Base-by-base conservation (phyloP, 2,329 filamentous ascomycete genomes). In the Aspergillus ibericus region DNA sequence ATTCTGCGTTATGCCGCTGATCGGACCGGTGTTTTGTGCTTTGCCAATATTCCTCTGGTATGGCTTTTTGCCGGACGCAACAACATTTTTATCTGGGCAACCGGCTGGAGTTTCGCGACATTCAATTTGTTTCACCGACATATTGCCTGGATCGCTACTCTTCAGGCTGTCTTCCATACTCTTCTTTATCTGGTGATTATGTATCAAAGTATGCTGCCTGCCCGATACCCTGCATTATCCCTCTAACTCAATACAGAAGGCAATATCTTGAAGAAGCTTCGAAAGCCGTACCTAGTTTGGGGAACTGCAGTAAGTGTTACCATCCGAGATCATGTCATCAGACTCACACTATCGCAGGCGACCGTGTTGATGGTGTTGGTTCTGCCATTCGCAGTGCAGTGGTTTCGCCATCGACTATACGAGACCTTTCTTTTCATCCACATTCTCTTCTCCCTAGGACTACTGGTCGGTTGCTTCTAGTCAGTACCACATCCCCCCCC, bases 61-160 rank as follows among this genome's bases (percentile, higher is more conserved):
- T 89, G 86, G 86, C 71, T 90, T 0, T 90, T 90, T 63, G 84
- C 83, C 0, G 84, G 85, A 68, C 79, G 88, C 9, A 91, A 90
- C 61, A 89, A 90, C 53, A 66, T 86, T 0, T 78, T 89, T 15
- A 76, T 89, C 55, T 88, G 85, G 85, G 68, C 86, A 0, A 90
- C 88, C 0, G 87, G 87, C 0, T 90, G 88, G 87, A 85, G 84
- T 10, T 89, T 88, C 68, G 80, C 81, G 1, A 86, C 85, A 0
- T 90, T 85, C 66, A 90, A 85, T 63, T 81, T 85, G 40, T 89
- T 89, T 53, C 88, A 90, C 70, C 83, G 88, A 0, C 87, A 86
- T 79, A 78, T 87, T 3, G 87, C 88, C 0, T 79, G 87, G 16
- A 78, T 88, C 2, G 81, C 85, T 5, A 87, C 86, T 0, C 57